Base-by-base conservation (phyloP, 352 stramenopile genomes). In the Phytopythium chamaehyphon region DNA sequence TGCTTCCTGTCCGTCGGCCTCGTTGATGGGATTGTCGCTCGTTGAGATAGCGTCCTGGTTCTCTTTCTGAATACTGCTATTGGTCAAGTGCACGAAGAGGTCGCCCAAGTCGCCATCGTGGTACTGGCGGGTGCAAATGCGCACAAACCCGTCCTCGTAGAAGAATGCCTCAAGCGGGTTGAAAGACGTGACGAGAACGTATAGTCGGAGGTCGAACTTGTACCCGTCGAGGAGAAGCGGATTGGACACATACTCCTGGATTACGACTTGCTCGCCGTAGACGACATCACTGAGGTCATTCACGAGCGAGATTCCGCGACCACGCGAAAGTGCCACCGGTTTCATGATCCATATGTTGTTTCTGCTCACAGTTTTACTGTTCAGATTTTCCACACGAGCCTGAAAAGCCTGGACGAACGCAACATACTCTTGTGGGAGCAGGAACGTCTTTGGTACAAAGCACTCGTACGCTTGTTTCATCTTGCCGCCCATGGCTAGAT, bases 261-360 rank as follows among this genome's bases (percentile, higher is more conserved):
- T 77, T 22, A 98, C 86, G 9, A 95, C 82, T 28, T 81, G 79
- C 47, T 96, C 74, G 9, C 73, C 74, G 71, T 97, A 98, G 19
- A 89, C 76, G 18, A 98, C 75, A 40, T 96, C 68, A 35, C 66
- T 74, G 33, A 98, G 59, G 53, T 95, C 73, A 43, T 90, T 80
- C n/a, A 98, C 67, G 5, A 98, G 62, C 47, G 73, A 94, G 49
- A 98, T 98, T n/a, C 93, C 93, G 23, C 93, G 82, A 3, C 93
- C 93, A 52, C 93, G 76, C 10, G 86, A 97, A 14, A 96, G 71
- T 7, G 88, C 86, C 14, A 97, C 78, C 8, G 93, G 93, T 51
- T 98, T 98, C 69, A 97, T 89, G 61, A 98, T 98, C 93, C 92
- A 98, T 46, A 95, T 81, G 44, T 96, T 97, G 37, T 84, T 79